A percentile compares a stretch with the other conserved stretches of the same genome.
Evolutionary conservation across 2,329 filamentous ascomycete genomes (phyloP).

Genomic region (Aspergillus alliaceus): DNA sequence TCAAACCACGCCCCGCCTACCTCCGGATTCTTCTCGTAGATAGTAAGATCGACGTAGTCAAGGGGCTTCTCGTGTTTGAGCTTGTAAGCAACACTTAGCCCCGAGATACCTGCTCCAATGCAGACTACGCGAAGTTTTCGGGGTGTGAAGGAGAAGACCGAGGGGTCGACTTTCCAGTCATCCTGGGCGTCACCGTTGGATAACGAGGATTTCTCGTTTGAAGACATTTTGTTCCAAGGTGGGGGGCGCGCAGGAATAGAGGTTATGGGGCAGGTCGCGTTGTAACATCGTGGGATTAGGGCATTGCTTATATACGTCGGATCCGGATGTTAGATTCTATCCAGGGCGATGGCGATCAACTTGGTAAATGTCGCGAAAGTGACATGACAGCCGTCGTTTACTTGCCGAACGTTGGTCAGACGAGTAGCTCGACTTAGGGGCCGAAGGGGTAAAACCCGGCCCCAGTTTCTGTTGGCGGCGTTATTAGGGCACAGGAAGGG

Average conservation of each 20-base stretch:
- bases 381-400: too few relatives aligned
- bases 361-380: too few relatives aligned
- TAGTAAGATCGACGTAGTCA: constrained; percentile 26
- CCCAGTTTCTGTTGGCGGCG: background rate
- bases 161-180: constrained; percentile 2
- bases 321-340: too few relatives aligned
- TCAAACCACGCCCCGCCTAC: constrained; percentile 36
- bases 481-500: too few relatives aligned
- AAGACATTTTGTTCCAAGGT: background rate
- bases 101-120: constrained; percentile 32
- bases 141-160: constrained; percentile 11
- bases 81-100: constrained; percentile 41
- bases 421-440: too few relatives aligned
- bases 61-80: constrained; percentile 29
- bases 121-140: constrained; percentile 21
- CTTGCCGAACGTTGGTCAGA: too few relatives aligned
- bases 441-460: too few relatives aligned
- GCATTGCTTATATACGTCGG: too few relatives aligned
- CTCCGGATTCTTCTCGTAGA: constrained; percentile 31
- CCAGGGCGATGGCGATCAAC: too few relatives aligned
- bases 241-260: background rate
- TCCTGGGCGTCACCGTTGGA: background rate
- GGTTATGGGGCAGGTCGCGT: background rate
- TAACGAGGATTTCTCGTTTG: background rate
- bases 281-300: too few relatives aligned